Percentiles rank a stretch among this genome's conserved stretches.
Evolutionary conservation across 1,284 basidiomycete genomes (phyloP).

Genomic region (Boletus smithii): DNA sequence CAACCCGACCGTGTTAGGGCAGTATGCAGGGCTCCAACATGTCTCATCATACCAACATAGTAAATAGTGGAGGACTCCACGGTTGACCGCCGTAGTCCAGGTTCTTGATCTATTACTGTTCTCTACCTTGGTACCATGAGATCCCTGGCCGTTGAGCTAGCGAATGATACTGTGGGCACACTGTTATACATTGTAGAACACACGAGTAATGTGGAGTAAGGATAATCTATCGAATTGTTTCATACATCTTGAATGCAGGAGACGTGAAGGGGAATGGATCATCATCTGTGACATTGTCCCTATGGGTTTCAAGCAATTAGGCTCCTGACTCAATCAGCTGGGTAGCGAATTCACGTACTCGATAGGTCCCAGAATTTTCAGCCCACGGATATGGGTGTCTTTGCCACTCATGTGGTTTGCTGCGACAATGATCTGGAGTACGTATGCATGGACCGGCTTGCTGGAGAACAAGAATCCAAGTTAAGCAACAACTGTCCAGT

Average conservation of each 20-base stretch:
- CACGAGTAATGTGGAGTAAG: slow-evolving; percentile 24
- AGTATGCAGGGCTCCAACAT: slow-evolving; percentile 31
- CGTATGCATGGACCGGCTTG: slow-evolving; percentile 83
- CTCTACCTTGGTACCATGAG: neutral
- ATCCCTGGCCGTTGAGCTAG: neutral
- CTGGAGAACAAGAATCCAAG: slow-evolving; percentile 39
- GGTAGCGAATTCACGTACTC: slow-evolving; percentile 53
- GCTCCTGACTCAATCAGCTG: neutral
- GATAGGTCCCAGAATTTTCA: slow-evolving; percentile 81
- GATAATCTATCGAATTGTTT: slow-evolving; percentile 61
- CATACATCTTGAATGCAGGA: slow-evolving; percentile 69
- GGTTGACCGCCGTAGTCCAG: neutral
- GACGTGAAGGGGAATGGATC: slow-evolving; percentile 70
- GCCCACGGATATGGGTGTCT: slow-evolving; percentile 93
- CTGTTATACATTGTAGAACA: slow-evolving; percentile 31
- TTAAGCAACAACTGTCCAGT: neutral
- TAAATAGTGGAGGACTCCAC: slow-evolving; percentile 19
- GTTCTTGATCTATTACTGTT: slow-evolving; percentile 15
- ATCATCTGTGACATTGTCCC: slow-evolving; percentile 48
- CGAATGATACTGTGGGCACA: slow-evolving; percentile 13
- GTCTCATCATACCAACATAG: slow-evolving; percentile 31
- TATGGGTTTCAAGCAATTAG: slow-evolving; percentile 17
- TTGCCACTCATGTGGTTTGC: slow-evolving; percentile 98
- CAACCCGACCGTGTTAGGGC: slow-evolving; percentile 20
- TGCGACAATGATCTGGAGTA: slow-evolving; percentile 87